Evolutionary conservation across 108 stramenopile genomes (phyloP), one percentile per base, ranked within the genome.

Genomic region (Parietichytrium sp.): DNA sequence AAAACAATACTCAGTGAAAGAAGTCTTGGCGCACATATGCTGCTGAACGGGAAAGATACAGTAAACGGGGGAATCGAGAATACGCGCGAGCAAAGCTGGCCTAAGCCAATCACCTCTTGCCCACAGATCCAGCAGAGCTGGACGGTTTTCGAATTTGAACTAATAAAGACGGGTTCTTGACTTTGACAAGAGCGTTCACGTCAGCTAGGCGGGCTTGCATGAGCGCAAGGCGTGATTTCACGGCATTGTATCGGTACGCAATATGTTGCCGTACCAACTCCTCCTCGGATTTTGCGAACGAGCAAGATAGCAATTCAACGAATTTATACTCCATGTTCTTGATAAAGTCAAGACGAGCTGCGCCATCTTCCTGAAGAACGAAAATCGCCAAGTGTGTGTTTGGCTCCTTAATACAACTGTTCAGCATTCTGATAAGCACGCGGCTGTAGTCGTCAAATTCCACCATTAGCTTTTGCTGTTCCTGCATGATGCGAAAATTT

Each of bases 261-360:
- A 91, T 91, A 27, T 89, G 88, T 29, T 89, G 84, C 55, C 90
- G 89, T 10, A 89, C 86, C 13, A 83, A 53, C 7, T 87, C 90
- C 48, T 91, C 90, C 13, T 55, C 26, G 10, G 88, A 87, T 6
- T 90, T 83, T 20, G 72, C 78, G 80, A 86, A 91, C 8, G 87
- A 72, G 36, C 87, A 80, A 31, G 80, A 78, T 83, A 91, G 86
- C 16, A 91, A 55, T 80, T 91, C 91, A 20, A 91, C 86, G 54
- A 91, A 91, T 31, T 90, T 90, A 83, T 90, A 91, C 79, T 90
- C 89, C 90, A 91, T 88, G 55, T 90, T 91, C 85, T 91, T 85
- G 52, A 91, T 91, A 55, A 91, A 89, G 55, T 91, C 91, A 29
- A 91, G 87, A 30, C 91, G 87, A 25, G 91, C 89, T 29, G 85